Base-by-base conservation (phyloP, 768 basidiomycete species). In the Serpula lacrymans region DNA sequence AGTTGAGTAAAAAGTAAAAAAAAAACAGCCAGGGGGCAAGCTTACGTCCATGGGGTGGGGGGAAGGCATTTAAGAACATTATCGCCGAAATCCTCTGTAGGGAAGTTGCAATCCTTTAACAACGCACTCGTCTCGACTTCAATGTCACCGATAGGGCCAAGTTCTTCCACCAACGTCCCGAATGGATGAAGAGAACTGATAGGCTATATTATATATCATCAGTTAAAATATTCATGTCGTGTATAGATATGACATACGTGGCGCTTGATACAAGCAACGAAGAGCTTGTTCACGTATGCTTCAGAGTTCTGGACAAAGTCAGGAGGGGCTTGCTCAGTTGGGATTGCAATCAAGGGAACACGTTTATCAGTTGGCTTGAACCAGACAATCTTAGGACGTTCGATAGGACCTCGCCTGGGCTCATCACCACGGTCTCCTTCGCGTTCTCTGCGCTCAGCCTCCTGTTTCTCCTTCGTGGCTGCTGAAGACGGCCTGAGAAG, bases 361-460 rank as follows among this genome's bases (percentile, higher is more conserved):
- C 96, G 88, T 64, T 99, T 99, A 71, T 97, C 94, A 20, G 95
- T 97, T 4, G 96, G 96, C 69, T 97, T 95, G 77, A 99, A 98
- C 96, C 96, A 99, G 33, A 99, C 94, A 49, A 99, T 99, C 75
- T 97, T 98, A 48, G 95, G 95, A 28, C 94, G 83, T 60, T 93
- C 90, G 31, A 86, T 81, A 1, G 82, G 80, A 21, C 71, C 73
- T 32, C 85, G 83, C 52, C 84, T 76, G 21, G 85, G 85, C 57
- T 91, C 88, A 43, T 89, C 87, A 30, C 81, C 86, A 46, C 82
- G 82, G 57, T 94, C 92, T 33, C 95, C 96, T 60, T 96, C 96
- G 37, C 96, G 85, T 64, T 98, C 96, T 41, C 93, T 84, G 26
- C 96, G 81, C 62, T 99, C 96, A 20, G 95, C 91, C 49, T 98